phyloP scores from a whole-genome alignment of 2,329 filamentous ascomycete genomes.

The Allantophomopsis lycopodina region DNA sequence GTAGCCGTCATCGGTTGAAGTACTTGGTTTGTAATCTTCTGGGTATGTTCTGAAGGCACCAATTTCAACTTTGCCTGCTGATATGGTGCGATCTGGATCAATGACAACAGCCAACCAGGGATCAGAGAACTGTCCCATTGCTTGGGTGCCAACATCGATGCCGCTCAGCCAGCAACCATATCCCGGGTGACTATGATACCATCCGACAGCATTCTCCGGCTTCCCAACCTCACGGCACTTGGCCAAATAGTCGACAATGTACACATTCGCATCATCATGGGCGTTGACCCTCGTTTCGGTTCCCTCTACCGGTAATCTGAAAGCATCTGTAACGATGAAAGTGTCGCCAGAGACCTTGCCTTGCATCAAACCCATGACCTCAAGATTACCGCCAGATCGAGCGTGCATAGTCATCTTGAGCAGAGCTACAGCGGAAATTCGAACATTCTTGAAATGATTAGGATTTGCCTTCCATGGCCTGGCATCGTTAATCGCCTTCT shows the following conservation, averaged over 20 bases:
- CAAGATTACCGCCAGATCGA: conserved; percentile 79
- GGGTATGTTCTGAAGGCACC: conserved; percentile 92
- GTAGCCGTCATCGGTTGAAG: conserved; percentile 39
- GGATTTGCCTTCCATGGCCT: conserved; percentile 69
- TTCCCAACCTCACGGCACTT: conserved; percentile 59
- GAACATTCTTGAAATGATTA: conserved; percentile 83
- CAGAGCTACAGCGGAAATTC: conserved; percentile 84
- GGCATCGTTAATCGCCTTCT: conserved; percentile 49
- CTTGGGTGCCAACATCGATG: conserved; percentile 86
- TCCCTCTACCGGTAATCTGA: conserved; percentile 87
- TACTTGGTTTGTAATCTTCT: conserved; percentile 49
- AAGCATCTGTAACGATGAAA: conserved; percentile 87
- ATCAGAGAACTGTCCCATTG: conserved; percentile 78
- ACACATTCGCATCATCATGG: conserved; percentile 91
- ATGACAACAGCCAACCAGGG: conserved; percentile 94
- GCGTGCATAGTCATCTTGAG: conserved; percentile 99
- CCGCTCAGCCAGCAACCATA: conserved; percentile 97
- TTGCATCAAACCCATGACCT: conserved; percentile 98
- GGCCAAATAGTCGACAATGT: conserved; percentile 78
- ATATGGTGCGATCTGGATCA: conserved; percentile 90
- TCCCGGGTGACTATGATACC: conserved; percentile 96
- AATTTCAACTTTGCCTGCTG: conserved; percentile 86
- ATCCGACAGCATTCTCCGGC: conserved; percentile 91
- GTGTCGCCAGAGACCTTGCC: conserved; percentile 78
- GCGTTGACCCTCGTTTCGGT: conserved; percentile 98